Evolutionary conservation across 805 yeast species (phyloP).

Genomic region (Saturnispora mendoncae): DNA sequence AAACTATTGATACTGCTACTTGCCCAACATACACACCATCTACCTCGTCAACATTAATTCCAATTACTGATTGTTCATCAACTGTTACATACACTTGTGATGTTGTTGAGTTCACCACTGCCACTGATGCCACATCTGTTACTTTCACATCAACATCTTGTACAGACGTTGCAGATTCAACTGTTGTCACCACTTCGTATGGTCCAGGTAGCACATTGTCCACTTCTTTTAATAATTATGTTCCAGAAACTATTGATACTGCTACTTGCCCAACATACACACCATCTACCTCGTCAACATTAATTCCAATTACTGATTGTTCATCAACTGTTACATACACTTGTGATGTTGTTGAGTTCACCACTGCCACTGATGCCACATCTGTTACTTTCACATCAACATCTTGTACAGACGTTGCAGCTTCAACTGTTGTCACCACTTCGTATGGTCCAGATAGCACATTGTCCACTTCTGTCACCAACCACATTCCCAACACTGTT

Average conservation of each 20-base stretch:
- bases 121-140: neutral
- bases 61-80: conserved; percentile 2
- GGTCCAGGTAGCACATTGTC: too few species aligned
- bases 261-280: conserved; percentile 1
- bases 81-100: conserved; percentile 3
- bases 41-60: neutral
- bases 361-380: conserved; percentile 1
- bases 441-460: neutral
- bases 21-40: conserved; percentile 2
- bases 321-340: neutral
- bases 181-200: neutral
- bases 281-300: neutral
- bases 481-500: conserved; percentile 1
- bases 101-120: conserved; percentile 1
- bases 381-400: conserved; percentile 6
- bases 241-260: neutral
- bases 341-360: neutral
- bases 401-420: conserved; percentile 9
- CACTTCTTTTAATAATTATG: too few species aligned
- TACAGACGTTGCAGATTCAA: neutral
- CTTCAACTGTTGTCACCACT: conserved; percentile 1
- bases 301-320: conserved; percentile 1
- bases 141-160: conserved; percentile 4
- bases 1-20: neutral
- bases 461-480: conserved; percentile 4